phyloP scores from a whole-genome alignment of 2,329 filamentous ascomycete genomes.

The Verticillium isaacii region DNA sequence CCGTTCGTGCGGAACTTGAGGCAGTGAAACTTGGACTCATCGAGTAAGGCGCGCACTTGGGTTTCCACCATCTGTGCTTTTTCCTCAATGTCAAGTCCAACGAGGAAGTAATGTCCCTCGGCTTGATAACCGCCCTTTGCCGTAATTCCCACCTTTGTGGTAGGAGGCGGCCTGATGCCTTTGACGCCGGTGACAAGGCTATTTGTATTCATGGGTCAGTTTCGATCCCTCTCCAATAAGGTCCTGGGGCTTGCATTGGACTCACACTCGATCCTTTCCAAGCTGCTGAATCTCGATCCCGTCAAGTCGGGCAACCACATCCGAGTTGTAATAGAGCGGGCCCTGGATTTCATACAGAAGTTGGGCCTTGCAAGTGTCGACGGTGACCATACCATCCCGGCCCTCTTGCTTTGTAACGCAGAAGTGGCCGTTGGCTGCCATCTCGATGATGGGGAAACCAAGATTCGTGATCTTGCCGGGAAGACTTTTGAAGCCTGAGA shows the following conservation, averaged over 20 bases:
- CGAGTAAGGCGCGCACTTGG: slow-evolving; percentile 28
- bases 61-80: slow-evolving; percentile 38
- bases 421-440: slow-evolving; percentile 37
- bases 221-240: not conserved
- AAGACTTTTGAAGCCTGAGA: slow-evolving; percentile 35
- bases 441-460: slow-evolving; percentile 44
- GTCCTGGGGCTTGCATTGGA: not conserved
- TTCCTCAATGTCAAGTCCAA: slow-evolving; percentile 35
- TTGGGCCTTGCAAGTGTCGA: slow-evolving; percentile 29
- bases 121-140: slow-evolving; percentile 39
- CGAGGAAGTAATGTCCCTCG: slow-evolving; percentile 37
- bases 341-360: slow-evolving; percentile 42
- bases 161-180: slow-evolving; percentile 24
- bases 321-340: slow-evolving; percentile 36
- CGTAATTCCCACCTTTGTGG: slow-evolving; percentile 36
- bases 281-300: slow-evolving; percentile 40
- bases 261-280: slow-evolving; percentile 25
- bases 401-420: slow-evolving; percentile 42
- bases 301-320: slow-evolving; percentile 34
- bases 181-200: slow-evolving; percentile 14
- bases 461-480: slow-evolving; percentile 21
- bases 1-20: slow-evolving; percentile 29
- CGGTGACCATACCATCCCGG: slow-evolving; percentile 29
- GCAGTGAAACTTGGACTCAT: slow-evolving; percentile 28
- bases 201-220: not conserved